Base-by-base conservation (phyloP, 805 yeast species). In the Pichia gijzeniarum region DNA sequence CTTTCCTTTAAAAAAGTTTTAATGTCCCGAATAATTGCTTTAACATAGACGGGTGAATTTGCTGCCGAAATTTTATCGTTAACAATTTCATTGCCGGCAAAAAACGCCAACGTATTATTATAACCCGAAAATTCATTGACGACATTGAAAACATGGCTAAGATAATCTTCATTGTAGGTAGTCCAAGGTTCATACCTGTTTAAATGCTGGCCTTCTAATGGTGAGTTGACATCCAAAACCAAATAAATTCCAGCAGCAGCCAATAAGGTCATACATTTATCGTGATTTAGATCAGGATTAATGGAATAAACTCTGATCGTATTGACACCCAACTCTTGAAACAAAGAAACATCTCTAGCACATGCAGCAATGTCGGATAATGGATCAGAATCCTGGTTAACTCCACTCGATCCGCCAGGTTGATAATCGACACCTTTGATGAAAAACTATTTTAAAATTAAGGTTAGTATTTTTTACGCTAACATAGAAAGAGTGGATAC, bases 131-230 rank as follows among this genome's bases (percentile, higher is more conserved):
- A 91, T 51, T 85, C 88, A 44, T 87, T 85, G 14, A 88, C 80
- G 8, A 88, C 84, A 57, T 74, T 77, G 62, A 85, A 85, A 4
- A 89, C 77, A 59, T 87, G 95, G 38, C 75, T 76, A 53, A 87
- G 60, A 63, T 91, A 91, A 1, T 67, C 73, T 9, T 69, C 71
- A 51, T 76, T 86, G 61, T 90, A 91, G 0, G 93, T 58, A 20
- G 84, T 80, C 96, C 96, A 89, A 0, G 98, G 98, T 57, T 90
- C 95, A 58, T 89, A 85, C 51, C 98, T 72, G 62, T 90, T 86
- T 57, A 91, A 66, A 58, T 87, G 91, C 55, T 86, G 93, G 33
- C 79, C 76, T 14, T 71, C 75, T 39, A 83, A 62, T 0, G 97
- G 96, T 0, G 96, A 85, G 62, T 91, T 91, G 27, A 91, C 96